Conservation (phyloP, 1,139 yeast species). For the Candida frijolesensis region DNA sequence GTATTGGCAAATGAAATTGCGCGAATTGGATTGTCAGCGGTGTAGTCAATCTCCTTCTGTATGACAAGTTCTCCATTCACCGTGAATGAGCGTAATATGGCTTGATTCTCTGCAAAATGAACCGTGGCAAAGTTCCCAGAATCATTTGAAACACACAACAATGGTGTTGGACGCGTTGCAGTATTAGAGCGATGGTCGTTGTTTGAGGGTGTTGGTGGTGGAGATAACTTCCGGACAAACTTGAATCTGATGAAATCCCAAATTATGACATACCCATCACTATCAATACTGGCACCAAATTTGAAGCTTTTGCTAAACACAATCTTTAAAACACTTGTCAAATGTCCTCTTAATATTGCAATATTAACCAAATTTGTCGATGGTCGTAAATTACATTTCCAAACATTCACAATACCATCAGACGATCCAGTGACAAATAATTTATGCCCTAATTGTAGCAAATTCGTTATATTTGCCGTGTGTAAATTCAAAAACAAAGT, state of each 20-base stretch:
- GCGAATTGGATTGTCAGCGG: conserved; percentile 16
- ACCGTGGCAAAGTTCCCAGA: conserved; percentile 54
- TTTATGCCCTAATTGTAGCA: conserved; percentile 40
- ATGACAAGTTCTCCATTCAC: conserved; percentile 55
- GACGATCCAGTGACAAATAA: conserved; percentile 53
- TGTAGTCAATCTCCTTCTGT: conserved; percentile 19
- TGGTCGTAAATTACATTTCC: conserved; percentile 45
- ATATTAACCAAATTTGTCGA: conserved; percentile 40
- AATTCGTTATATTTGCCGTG: conserved; percentile 32
- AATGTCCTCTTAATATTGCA: conserved; percentile 58
- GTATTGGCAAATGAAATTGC: conserved; percentile 36
- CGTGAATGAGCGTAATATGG: conserved; percentile 42
- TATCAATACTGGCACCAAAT: conserved; percentile 53
- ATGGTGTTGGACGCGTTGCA: conserved; percentile 17
- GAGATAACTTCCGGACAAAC: conserved; percentile 45
- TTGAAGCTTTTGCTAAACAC: conserved; percentile 53
- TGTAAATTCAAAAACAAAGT: conserved; percentile 46
- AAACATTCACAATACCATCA: conserved; percentile 58
- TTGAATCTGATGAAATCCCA: conserved; percentile 63
- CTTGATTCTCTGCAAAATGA: conserved; percentile 17
- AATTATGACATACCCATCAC: conserved; percentile 47
- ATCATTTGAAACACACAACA: conserved; percentile 53
- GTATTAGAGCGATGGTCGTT: too few relatives aligned
- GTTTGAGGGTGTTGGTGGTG: conserved; percentile 15
- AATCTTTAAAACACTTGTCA: conserved; percentile 41